Percentiles rank a stretch among this genome's conserved stretches.
These are phyloP conservation scores for Globisporangium radiosum DNA, from an alignment of 352 stramenopile species.

Conservation along the genomic window DNA sequence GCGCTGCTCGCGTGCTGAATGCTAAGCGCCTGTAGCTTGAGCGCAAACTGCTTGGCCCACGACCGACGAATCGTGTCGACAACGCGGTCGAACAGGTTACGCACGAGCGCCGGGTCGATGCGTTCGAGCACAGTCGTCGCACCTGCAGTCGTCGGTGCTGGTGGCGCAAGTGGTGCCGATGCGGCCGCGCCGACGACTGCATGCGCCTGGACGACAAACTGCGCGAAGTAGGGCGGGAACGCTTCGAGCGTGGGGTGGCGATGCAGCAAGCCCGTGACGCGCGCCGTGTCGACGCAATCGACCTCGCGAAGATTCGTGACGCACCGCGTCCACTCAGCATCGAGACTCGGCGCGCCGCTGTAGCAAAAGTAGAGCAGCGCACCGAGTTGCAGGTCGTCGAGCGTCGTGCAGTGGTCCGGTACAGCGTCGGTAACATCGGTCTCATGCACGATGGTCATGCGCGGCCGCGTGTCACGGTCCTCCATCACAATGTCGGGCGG, in stretches of 20 bases:
- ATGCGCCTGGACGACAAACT: constrained; percentile 46
- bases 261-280: constrained; percentile 28
- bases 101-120: background rate
- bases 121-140: background rate
- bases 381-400: constrained; percentile 36
- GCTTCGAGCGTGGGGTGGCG: constrained; percentile 27
- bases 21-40: background rate
- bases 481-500: constrained; percentile 38
- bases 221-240: constrained; percentile 36
- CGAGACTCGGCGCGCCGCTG: constrained; percentile 42
- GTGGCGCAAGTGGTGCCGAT: no score
- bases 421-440: background rate
- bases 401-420: constrained; percentile 16
- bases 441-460: background rate
- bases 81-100: background rate
- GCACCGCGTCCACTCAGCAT: constrained; percentile 29
- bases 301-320: constrained; percentile 27
- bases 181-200: background rate
- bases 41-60: background rate
- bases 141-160: no score
- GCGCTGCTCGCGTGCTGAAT: background rate
- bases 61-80: background rate
- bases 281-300: constrained; percentile 40
- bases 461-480: constrained; percentile 14
- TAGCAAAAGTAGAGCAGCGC: constrained; percentile 56